These are phyloP conservation scores for Hypoxylon cercidicola DNA, from an alignment of 495 filamentous ascomycete genomes.

Conservation along the genomic window DNA sequence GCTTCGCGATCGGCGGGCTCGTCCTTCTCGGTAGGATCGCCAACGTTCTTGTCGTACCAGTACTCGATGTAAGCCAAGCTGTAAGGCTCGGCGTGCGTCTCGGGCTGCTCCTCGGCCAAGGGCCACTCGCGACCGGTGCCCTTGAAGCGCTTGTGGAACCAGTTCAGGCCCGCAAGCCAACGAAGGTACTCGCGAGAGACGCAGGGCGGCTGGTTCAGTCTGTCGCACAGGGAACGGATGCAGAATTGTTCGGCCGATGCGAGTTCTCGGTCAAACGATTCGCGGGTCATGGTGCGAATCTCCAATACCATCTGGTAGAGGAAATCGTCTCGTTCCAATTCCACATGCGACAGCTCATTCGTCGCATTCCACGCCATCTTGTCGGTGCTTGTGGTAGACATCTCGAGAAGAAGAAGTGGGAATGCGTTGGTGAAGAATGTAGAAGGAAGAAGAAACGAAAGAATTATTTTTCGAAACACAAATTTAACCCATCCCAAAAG, in stretches of 20 bases:
- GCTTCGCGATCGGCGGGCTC: too few species aligned
- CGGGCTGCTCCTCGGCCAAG: not conserved
- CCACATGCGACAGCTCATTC: not conserved
- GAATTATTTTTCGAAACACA: too few species aligned
- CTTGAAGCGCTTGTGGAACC: not conserved
- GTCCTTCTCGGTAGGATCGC: not conserved
- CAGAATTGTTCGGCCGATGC: not conserved
- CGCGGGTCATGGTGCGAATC: not conserved
- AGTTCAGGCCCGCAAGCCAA: not conserved
- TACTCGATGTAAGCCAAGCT: constrained; percentile 1
- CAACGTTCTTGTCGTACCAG: not conserved
- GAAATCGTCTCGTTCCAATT: not conserved
- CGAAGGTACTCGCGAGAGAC: not conserved
- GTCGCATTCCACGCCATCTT: not conserved
- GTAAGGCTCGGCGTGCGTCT: not conserved
- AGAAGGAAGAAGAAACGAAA: too few species aligned
- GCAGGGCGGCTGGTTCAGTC: not conserved
- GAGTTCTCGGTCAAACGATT: not conserved
- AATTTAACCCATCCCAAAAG: too few species aligned
- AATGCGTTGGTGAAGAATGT: too few species aligned
- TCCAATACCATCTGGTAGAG: not conserved
- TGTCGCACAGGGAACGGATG: not conserved
- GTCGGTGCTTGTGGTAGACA: too few species aligned
- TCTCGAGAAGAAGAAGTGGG: too few species aligned
- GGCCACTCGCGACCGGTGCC: not conserved